Conservation (phyloP, 2,329 filamentous ascomycete species). For the Leptodontidium sp. region DNA sequence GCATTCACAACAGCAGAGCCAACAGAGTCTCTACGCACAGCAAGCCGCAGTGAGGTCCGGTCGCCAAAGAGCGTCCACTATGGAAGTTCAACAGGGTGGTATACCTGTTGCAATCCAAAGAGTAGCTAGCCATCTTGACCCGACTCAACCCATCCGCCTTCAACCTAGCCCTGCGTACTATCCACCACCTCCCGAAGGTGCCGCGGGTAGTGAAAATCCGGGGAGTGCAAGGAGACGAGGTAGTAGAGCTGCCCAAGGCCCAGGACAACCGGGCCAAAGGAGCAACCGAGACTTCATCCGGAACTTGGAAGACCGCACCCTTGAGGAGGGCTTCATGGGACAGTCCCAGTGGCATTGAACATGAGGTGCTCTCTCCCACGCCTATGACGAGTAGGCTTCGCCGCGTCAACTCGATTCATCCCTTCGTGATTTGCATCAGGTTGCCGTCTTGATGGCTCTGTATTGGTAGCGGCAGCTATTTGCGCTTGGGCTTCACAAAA, state of each 20-base stretch:
- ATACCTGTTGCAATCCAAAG: slow-evolving; percentile 93
- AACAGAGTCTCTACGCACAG: slow-evolving; percentile 76
- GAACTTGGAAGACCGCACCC: slow-evolving; percentile 89
- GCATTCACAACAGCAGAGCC: slow-evolving; percentile 56
- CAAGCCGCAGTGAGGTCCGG: slow-evolving; percentile 80
- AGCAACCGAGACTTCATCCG: slow-evolving; percentile 90
- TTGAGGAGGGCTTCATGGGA: slow-evolving; percentile 90
- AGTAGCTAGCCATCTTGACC: slow-evolving; percentile 94
- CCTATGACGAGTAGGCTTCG: slow-evolving; percentile 31
- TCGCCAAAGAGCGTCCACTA: slow-evolving; percentile 90
- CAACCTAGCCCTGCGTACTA: slow-evolving; percentile 98
- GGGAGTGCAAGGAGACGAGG: slow-evolving; percentile 74
- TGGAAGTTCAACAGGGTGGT: slow-evolving; percentile 93
- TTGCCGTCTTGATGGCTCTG: background rate
- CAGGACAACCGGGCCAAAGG: slow-evolving; percentile 56
- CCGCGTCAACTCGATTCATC: slow-evolving; percentile 27
- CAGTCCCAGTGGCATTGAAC: slow-evolving; percentile 73
- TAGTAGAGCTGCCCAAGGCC: slow-evolving; percentile 71
- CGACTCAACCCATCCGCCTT: slow-evolving; percentile 89
- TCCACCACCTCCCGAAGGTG: slow-evolving; percentile 87
- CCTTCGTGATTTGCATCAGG: slow-evolving; percentile 21
- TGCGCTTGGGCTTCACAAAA: background rate
- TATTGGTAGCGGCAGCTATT: background rate
- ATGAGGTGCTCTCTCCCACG: slow-evolving; percentile 12
- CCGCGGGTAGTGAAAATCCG: slow-evolving; percentile 65